Base-by-base conservation (phyloP, 2,329 filamentous ascomycete species). In the Colletotrichum lupini region DNA sequence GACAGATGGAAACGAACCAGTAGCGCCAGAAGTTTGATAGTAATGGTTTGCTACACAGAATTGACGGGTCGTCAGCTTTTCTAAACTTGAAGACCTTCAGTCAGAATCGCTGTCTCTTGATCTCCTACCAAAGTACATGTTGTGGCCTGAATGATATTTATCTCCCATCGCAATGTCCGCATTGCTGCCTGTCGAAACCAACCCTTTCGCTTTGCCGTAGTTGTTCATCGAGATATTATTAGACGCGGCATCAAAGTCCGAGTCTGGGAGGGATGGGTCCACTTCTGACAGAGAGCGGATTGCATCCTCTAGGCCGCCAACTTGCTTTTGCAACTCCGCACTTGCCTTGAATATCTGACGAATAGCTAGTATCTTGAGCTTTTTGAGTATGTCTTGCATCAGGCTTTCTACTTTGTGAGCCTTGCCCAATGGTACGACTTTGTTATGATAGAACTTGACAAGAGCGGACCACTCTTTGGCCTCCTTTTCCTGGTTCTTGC, bases 91-190 rank as follows among this genome's bases (percentile, higher is more conserved):
- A 16, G 12, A 19, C 49, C 32, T n/a, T 49, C 19, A 49, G 42
- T n/a, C 42, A 49, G 42, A 56, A 22, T 32, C 30, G 24, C 52
- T 26, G 42, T 6, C 56, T 14, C 28, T 32, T 11, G 32, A 46
- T 57, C 24, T 57, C 67, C 56, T 64, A 69, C 67, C 67, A 32
- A 69, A 69, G 26, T 69, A 57, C 59, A 69, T 64, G 8, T 14
- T 19, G 14, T 53, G 59, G 24, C 49, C 49, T 16, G 49, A 46
- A 0, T 53, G 8, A 16, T 35, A 69, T 26, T 32, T 49, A 16
- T 69, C 30, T 3, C 67, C 67, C 67, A 69, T 64, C 19, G 67
- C 11, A 16, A 58, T 63, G 4, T 69, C 35, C 1, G 59, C n/a
- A 16, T 49, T 12, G 35, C 24, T 22, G 2, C 67, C 67, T 4